Conservation (phyloP, 1,284 basidiomycete species). For the Trichosporon ovoides region DNA sequence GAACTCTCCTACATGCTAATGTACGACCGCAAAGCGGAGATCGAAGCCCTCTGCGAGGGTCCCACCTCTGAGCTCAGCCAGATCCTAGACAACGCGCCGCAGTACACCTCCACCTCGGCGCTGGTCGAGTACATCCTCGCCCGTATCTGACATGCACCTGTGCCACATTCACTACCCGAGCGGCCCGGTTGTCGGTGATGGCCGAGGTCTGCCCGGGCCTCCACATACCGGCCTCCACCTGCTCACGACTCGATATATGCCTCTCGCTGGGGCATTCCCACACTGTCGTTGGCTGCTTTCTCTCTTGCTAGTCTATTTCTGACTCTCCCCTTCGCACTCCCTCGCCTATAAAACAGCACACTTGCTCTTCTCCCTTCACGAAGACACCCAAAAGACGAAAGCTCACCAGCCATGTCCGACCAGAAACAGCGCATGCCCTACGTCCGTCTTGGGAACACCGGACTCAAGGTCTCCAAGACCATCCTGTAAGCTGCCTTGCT, state of each 20-base stretch:
- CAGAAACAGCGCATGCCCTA: conserved; percentile 14
- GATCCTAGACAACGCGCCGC: not conserved
- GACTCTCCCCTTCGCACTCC: no score
- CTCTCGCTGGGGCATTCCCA: no score
- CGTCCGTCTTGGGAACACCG: conserved; percentile 38
- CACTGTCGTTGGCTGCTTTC: no score
- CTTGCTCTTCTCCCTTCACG: not conserved
- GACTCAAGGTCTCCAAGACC: conserved; percentile 39
- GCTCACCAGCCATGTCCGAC: not conserved
- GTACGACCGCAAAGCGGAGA: conserved; percentile 76
- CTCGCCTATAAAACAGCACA: no score
- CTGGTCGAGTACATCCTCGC: conserved; percentile 22
- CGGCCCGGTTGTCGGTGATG: no score
- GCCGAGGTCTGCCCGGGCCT: no score
- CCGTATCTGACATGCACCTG: not conserved
- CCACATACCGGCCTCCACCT: no score
- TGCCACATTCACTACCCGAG: no score
- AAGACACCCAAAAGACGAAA: not conserved
- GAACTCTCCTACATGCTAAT: conserved; percentile 75
- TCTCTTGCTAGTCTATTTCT: no score
- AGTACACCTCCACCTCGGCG: not conserved
- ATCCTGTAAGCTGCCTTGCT: conserved; percentile 31
- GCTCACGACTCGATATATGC: no score
- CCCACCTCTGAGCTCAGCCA: not conserved
- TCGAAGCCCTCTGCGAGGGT: conserved; percentile 59